Conservation (phyloP, 225 moss, liverwort and hornwort genomes). For the Bryoerythrophyllum caledonicum region DNA sequence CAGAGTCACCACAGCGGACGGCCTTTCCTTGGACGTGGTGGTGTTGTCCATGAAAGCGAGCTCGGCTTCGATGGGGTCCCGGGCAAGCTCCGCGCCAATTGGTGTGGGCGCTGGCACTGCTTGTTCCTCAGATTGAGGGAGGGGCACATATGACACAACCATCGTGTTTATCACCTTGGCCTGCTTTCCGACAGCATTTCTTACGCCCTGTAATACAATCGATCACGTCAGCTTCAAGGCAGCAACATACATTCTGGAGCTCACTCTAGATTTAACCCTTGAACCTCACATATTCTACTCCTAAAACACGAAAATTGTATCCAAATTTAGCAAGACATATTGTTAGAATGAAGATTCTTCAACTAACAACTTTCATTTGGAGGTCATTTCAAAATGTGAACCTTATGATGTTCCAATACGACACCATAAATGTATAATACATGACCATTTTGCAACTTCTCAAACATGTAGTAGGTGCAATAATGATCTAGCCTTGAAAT, state of each 20-base stretch:
- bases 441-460: too few relatives aligned
- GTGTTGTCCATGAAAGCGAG: slow-evolving; percentile 79
- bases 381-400: too few relatives aligned
- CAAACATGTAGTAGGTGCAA: too few relatives aligned
- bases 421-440: too few relatives aligned
- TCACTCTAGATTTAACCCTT: too few relatives aligned
- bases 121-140: slow-evolving; percentile 15
- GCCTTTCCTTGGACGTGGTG: slow-evolving; percentile 27
- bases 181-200: slow-evolving; percentile 93
- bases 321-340: neutral
- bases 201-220: slow-evolving; percentile 70
- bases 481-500: too few relatives aligned
- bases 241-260: too few relatives aligned
- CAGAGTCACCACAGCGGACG: slow-evolving; percentile 49
- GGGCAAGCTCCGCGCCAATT: slow-evolving; percentile 80
- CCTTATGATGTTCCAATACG: too few relatives aligned
- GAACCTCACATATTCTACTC: too few relatives aligned
- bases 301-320: neutral
- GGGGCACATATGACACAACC: slow-evolving; percentile 55
- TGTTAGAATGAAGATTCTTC: too few relatives aligned
- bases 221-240: slow-evolving; percentile 6
- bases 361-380: too few relatives aligned
- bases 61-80: slow-evolving; percentile 74
- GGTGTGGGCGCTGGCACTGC: slow-evolving; percentile 25
- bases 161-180: slow-evolving; percentile 92